These are phyloP conservation scores for Penicillium cosmopolitanum DNA, from an alignment of 495 filamentous ascomycete genomes.

Conservation along the genomic window DNA sequence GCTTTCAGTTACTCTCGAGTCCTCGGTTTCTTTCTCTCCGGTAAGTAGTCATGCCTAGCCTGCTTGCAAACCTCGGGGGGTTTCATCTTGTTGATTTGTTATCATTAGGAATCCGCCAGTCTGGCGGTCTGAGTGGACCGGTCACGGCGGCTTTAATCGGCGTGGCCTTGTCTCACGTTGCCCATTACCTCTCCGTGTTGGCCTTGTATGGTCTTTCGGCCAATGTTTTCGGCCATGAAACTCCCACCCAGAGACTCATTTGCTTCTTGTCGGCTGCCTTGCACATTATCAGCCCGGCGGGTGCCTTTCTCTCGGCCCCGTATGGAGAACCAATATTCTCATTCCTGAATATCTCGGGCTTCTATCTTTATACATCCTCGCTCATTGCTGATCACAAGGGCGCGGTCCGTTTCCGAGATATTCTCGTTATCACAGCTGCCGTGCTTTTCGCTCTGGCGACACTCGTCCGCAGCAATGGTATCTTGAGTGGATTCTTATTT, in stretches of 20 bases:
- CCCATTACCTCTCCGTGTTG: constrained; percentile 76
- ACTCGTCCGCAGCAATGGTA: constrained; percentile 81
- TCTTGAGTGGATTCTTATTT: constrained; percentile 79
- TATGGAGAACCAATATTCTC: constrained; percentile 83
- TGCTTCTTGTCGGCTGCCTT: constrained; percentile 70
- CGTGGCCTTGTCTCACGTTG: constrained; percentile 65
- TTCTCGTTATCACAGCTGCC: constrained; percentile 61
- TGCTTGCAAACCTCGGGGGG: not conserved
- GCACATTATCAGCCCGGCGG: constrained; percentile 84
- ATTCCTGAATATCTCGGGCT: constrained; percentile 74
- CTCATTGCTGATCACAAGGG: constrained; percentile 37
- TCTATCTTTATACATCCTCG: constrained; percentile 67
- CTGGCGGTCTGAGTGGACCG: constrained; percentile 29
- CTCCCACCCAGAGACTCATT: constrained; percentile 41
- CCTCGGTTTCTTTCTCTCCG: constrained; percentile 47
- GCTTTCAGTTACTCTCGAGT: constrained; percentile 76
- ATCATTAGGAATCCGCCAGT: constrained; percentile 28
- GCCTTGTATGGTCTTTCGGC: constrained; percentile 63
- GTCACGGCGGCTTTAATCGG: constrained; percentile 52
- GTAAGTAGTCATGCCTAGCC: constrained; percentile 38
- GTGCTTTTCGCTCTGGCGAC: constrained; percentile 73
- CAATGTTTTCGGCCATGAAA: constrained; percentile 38
- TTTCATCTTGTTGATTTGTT: not conserved
- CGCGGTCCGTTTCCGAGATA: constrained; percentile 36
- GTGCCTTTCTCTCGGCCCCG: constrained; percentile 86